Evolutionary conservation across 1,139 yeast species (phyloP).

Genomic region (Geotrichum fermentans): DNA sequence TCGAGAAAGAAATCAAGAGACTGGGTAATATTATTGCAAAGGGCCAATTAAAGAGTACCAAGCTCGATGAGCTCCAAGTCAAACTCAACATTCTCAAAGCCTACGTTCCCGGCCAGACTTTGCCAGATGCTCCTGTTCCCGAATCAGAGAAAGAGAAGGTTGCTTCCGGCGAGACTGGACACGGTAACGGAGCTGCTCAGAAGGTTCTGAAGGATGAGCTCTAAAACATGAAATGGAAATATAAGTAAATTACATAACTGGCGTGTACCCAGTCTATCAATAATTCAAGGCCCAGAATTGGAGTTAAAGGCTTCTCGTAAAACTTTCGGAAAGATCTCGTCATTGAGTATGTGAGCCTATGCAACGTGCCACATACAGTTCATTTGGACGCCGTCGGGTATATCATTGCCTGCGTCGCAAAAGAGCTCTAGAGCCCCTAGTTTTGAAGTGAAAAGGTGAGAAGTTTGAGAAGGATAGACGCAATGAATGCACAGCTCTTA

Average conservation of each 20-base stretch:
- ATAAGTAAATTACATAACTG: neutral
- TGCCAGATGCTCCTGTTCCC: neutral
- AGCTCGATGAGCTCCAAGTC: slow-evolving; percentile 34
- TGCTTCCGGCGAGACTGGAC: slow-evolving; percentile 8
- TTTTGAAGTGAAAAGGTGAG: slow-evolving; percentile 76
- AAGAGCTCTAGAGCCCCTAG: slow-evolving; percentile 65
- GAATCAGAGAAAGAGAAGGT: neutral
- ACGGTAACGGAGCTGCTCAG: neutral
- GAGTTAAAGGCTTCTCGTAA: slow-evolving; percentile 50
- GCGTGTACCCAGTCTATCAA: neutral
- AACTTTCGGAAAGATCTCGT: slow-evolving; percentile 66
- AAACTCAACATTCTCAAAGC: slow-evolving; percentile 34
- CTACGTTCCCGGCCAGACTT: slow-evolving; percentile 23
- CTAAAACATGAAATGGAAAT: neutral
- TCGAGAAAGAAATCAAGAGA: slow-evolving; percentile 50
- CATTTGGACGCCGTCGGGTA: slow-evolving; percentile 70
- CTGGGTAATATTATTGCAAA: slow-evolving; percentile 45
- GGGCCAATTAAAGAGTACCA: slow-evolving; percentile 36
- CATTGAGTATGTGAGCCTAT: slow-evolving; percentile 69
- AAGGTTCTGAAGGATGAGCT: slow-evolving; percentile 14
- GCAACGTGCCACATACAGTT: slow-evolving; percentile 81
- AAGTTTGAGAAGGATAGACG: slow-evolving; percentile 83
- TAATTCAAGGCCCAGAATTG: slow-evolving; percentile 46
- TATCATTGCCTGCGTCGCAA: slow-evolving; percentile 67
- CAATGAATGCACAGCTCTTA: slow-evolving; percentile 88